A percentile compares a stretch with the other conserved stretches of the same genome.
Conservation (phyloP, 345 rosid genomes). For the Euphorbia lathyris region DNA sequence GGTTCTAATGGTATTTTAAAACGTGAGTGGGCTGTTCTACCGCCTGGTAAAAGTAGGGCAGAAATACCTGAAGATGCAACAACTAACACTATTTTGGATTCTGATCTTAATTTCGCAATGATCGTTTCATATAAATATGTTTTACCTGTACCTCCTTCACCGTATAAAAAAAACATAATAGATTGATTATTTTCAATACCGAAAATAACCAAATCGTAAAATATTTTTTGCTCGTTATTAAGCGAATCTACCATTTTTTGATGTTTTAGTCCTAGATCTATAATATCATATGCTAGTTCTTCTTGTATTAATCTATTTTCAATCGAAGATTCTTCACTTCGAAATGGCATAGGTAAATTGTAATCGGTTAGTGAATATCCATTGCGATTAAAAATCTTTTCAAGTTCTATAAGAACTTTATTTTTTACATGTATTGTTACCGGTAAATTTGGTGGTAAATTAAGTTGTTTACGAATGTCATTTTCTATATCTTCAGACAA, state of each 20-base stretch:
- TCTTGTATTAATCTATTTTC: neutral
- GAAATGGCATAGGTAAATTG: neutral
- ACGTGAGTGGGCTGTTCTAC: constrained; percentile 7
- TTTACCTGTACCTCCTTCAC: neutral
- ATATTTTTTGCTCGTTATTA: neutral
- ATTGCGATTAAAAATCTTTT: neutral
- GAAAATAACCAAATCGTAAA: neutral
- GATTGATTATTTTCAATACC: neutral
- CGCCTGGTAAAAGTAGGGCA: neutral
- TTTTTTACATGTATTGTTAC: neutral
- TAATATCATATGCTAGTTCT: neutral
- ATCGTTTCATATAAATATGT: neutral
- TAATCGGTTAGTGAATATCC: neutral
- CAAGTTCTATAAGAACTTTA: neutral
- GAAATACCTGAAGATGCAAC: neutral
- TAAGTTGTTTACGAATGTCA: neutral
- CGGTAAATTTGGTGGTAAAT: too few relatives aligned
- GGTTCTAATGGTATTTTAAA: constrained; percentile 6
- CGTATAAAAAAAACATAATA: neutral
- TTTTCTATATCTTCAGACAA: neutral
- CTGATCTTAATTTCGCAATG: neutral
- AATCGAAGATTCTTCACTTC: too few relatives aligned
- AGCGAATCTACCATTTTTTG: neutral
- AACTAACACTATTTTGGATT: neutral
- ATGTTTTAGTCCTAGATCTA: neutral